Base-by-base conservation (phyloP, 352 stramenopile genomes). In the Pythium aristosporum region DNA sequence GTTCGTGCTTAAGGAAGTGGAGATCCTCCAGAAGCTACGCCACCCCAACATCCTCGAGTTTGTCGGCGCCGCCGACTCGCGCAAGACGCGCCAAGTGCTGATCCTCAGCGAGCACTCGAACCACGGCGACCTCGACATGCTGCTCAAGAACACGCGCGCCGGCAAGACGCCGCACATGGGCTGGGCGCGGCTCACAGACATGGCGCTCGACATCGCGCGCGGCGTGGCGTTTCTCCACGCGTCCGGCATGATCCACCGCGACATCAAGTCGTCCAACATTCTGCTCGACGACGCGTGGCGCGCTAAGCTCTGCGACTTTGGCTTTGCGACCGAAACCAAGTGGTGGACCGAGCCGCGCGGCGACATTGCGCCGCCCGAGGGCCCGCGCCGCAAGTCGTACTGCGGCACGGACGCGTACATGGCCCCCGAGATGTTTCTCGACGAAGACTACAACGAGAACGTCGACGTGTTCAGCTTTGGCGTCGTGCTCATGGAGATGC, bases 221-320 rank as follows among this genome's bases (percentile, higher is more conserved):
- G 96, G 94, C 61, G 92, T 99, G 57, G 82, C 92, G 52, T 99
- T 99, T 76, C 72, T 99, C 56, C 97, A 99, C 75, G 76, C 79
- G 46, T 75, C 76, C 34, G 72, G 77, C 54, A 83, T 93, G 58
- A 87, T 96, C 57, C 87, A 96, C 53, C 78, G 87, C 13, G 87
- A 96, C 64, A 91, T 96, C 67, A 96, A 96, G 68, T 91, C 85
- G n/a, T 91, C 83, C 61, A 95, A 95, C 58, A 93, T 95, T 32
- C 57, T 95, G 41, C 73, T 95, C 36, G 87, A 94, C 60, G 77
- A 85, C 12, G 54, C 87, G 16, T 78, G 83, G 59, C 78, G 73
- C 42, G 79, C 83, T 49, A 92, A 92, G 69, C 75, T 95, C 18
- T 95, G 87, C 53, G 87, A 95, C 69, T 95, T 95, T 62, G 87